Base-by-base conservation (phyloP, 2,329 filamentous ascomycete species). In the Sphaerulina vaccinii region DNA sequence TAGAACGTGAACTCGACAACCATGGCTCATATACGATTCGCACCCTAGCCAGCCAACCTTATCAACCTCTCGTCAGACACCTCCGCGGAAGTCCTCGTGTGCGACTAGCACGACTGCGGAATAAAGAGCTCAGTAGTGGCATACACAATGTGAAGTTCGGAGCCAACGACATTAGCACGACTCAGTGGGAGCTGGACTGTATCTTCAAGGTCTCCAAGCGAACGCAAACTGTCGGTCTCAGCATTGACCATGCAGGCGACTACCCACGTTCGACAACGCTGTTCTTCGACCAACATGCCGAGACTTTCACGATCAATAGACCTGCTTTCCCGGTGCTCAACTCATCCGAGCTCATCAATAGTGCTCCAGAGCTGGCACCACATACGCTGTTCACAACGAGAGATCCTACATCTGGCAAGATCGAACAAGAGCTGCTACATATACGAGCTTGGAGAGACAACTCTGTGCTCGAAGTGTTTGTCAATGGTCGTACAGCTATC, bases 401-500 rank as follows among this genome's bases (percentile, higher is more conserved):
- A 7, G 40, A 58, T 52, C 51, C 54, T 2, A 16, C 6, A 3
- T 55, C 53, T 3, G 48, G 49, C 11, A 23, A 24, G 19, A 4
- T 33, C 9, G 40, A 49, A 4, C 56, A 42, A 9, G 57, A 76
- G 54, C 55, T 61, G 1, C 63, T 77, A 1, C 63, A 62, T n/a
- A 62, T 78, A n/a, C 70, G 65, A 15, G 67, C 70, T 0, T 73
- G 72, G 58, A 71, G 70, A 41, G 74, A 77, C 49, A 65, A 57
- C 18, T 72, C 69, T 18, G 71, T 75, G 5, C 58, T 77, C 2
- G 75, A 78, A 54, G 68, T 77, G 0, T 77, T 76, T 54, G 70
- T 73, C 5, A 77, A 77, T 51, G 68, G 67, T 7, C 64, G 75
- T 9, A 73, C 69, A 11, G 71, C 68, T 2, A 68, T 77, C 13